Base-by-base conservation (phyloP, 2,329 filamentous ascomycete species). In the Phyllosticta paracitricarpa region DNA sequence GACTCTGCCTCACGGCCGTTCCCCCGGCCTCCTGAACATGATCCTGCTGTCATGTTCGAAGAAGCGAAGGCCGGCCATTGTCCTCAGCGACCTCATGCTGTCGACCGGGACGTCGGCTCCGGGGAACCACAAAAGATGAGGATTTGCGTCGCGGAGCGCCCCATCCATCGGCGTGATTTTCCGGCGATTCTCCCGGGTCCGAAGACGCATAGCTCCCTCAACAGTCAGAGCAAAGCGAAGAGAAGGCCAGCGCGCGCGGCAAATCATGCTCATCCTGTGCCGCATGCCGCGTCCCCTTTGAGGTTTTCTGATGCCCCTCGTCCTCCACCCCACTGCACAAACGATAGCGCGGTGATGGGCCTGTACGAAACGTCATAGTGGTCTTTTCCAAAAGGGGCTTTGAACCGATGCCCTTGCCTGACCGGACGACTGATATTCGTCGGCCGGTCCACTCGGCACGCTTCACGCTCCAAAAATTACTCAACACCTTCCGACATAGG, bases 101-200 rank as follows among this genome's bases (percentile, higher is more conserved):
- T 40, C 14, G 10, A 40, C 33, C 33, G 33, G 33, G 33, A 40
- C 33, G 14, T 12, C 33, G 33, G 33, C 33, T 6, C 33, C 33
- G 33, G 33, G 33, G 14, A 22, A 40, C 33, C 33, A 40, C 33
- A 53, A 61, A 57, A 53, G 59, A 61, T 61, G 54, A 57, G 54
- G 59, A 61, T 61, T 61, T 61, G 59, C 59, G 48, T 57, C 59
- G 54, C 22, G 48, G 59, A 54, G 35, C 28, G 24, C 48, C 54
- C 54, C 59, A 61, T 61, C 59, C 54, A 61, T 56, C 59, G 59
- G 54, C 51, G 59, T 61, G 59, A 61, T 61, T 61, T 61, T 61
- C 59, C 59, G 59, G 59, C 54, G 59, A 61, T 61, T 61, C 59
- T 61, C 59, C 59, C 59, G 59, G 56, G 54, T 51, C 59, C 59